These are phyloP conservation scores for Delitschia confertaspora DNA, from an alignment of 495 filamentous ascomycete genomes.

Conservation along the genomic window DNA sequence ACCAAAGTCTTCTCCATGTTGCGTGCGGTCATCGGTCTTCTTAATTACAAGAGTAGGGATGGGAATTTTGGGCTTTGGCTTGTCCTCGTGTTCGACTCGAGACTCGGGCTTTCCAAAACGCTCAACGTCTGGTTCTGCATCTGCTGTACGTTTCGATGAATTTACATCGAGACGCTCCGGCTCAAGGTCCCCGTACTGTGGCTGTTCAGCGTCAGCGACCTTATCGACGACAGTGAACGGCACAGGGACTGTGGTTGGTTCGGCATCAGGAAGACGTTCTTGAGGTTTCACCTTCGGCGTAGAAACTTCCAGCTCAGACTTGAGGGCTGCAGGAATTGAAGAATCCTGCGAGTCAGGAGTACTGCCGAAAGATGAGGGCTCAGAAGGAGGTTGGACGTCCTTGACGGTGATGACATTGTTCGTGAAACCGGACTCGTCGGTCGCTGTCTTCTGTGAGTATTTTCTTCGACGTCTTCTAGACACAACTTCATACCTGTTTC, in stretches of 20 bases:
- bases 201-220: slow-evolving; percentile 14
- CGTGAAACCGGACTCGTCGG: slow-evolving; percentile 47
- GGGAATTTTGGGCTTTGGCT: neutral
- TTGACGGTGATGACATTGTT: slow-evolving; percentile 48
- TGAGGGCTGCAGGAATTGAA: neutral
- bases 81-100: slow-evolving; percentile 2
- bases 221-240: slow-evolving; percentile 26
- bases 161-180: slow-evolving; percentile 14
- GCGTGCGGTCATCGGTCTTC: slow-evolving; percentile 23
- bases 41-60: slow-evolving; percentile 25
- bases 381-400: too few relatives aligned
- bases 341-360: slow-evolving; percentile 2
- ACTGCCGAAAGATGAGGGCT: slow-evolving; percentile 2
- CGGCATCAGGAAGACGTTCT: too few relatives aligned
- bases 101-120: neutral
- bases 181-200: slow-evolving; percentile 17
- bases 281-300: too few relatives aligned
- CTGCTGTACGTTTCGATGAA: slow-evolving; percentile 15
- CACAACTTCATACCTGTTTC: slow-evolving; percentile 41
- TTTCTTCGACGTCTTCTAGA: neutral
- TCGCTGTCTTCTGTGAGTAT: slow-evolving; percentile 33
- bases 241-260: slow-evolving; percentile 10
- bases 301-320: too few relatives aligned
- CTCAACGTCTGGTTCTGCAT: slow-evolving; percentile 25
- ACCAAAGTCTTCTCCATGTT: slow-evolving; percentile 28